Evolutionary conservation across 257 asterid genomes (phyloP).

Genomic region (Lycium ferocissimum): DNA sequence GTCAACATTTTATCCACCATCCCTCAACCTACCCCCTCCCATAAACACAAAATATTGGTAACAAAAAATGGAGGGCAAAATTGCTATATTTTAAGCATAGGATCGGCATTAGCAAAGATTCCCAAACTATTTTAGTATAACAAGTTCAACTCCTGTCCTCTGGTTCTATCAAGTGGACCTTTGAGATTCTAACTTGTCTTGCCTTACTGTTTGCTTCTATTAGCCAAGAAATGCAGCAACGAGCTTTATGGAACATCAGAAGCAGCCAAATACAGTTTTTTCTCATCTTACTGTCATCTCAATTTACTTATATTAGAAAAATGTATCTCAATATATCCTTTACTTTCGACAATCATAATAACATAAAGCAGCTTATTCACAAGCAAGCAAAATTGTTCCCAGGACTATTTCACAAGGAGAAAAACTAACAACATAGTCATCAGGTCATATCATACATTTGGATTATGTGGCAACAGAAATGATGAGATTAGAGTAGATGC

Average conservation of each 20-base stretch:
- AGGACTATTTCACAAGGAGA: not conserved
- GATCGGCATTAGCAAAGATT: not conserved
- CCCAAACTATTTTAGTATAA: not conserved
- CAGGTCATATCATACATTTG: slow-evolving; percentile 57
- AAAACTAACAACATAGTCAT: slow-evolving; percentile 30
- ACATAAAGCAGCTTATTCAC: not conserved
- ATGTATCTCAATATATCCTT: not conserved
- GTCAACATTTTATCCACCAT: not conserved
- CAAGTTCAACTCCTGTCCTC: not conserved
- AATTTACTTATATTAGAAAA: not conserved
- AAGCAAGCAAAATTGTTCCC: slow-evolving; percentile 30
- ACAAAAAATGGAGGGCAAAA: not conserved
- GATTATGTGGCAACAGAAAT: slow-evolving; percentile 59
- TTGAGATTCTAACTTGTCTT: slow-evolving; percentile 1
- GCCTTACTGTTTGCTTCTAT: not conserved
- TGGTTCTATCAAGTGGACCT: not conserved
- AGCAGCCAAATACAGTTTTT: not conserved
- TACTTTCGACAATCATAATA: not conserved
- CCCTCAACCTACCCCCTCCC: not conserved
- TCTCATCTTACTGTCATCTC: not conserved
- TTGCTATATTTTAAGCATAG: not conserved
- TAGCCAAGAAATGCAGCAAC: not conserved
- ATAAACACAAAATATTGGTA: not conserved
- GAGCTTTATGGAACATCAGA: not conserved
- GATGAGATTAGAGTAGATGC: slow-evolving; percentile 63